These are phyloP conservation scores for Suillus hirtellus DNA, from an alignment of 768 basidiomycete genomes.

Conservation along the genomic window DNA sequence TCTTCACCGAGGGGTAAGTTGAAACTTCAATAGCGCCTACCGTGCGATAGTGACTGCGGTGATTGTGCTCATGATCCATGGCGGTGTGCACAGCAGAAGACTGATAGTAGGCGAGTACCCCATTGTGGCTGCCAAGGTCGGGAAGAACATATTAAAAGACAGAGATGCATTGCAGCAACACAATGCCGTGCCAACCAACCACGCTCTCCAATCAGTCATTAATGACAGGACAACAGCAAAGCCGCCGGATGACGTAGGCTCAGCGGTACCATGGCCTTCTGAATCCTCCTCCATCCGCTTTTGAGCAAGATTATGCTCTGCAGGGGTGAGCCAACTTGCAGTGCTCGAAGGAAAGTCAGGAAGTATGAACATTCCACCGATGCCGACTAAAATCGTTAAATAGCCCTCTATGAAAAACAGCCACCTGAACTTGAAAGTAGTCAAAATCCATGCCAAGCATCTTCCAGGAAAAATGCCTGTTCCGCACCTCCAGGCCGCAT, in stretches of 20 bases:
- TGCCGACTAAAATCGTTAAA: conserved; percentile 49
- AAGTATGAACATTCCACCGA: conserved; percentile 57
- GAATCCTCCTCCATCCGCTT: conserved; percentile 59
- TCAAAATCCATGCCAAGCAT: neutral
- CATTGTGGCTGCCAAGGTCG: conserved; percentile 69
- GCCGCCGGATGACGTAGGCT: conserved; percentile 37
- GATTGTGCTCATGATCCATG: conserved; percentile 41
- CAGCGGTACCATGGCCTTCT: conserved; percentile 48
- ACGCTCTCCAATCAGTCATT: conserved; percentile 73
- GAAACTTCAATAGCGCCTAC: neutral
- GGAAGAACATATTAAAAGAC: conserved; percentile 77
- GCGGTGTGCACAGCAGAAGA: conserved; percentile 72
- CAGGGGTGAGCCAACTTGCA: conserved; percentile 52
- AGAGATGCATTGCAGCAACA: conserved; percentile 53
- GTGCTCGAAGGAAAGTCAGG: conserved; percentile 69
- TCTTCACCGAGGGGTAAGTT: conserved; percentile 2
- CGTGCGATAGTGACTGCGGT: conserved; percentile 28
- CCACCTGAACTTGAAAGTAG: conserved; percentile 57
- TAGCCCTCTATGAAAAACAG: conserved; percentile 66
- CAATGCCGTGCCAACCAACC: conserved; percentile 70
- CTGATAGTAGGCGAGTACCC: conserved; percentile 60
- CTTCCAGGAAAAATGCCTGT: neutral
- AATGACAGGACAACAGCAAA: conserved; percentile 52
- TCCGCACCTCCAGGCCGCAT: conserved; percentile 66
- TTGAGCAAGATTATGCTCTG: conserved; percentile 53